phyloP scores from a whole-genome alignment of 352 stramenopile species.

The Globisporangium echinulatum region DNA sequence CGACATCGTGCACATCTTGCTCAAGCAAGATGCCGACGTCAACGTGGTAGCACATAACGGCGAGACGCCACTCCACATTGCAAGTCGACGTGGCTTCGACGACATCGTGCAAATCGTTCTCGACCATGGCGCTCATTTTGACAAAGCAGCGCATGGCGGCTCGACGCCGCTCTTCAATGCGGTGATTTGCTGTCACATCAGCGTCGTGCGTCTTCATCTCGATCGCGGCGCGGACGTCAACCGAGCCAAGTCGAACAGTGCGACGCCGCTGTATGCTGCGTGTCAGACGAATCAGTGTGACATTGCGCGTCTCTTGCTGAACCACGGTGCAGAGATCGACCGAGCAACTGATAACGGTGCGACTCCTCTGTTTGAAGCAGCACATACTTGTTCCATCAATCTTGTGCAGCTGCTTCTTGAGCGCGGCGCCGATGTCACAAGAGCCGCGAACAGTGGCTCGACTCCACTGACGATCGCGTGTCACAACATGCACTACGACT shows the following conservation, averaged over 20 bases:
- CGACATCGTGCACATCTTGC: neutral
- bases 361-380: neutral
- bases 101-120: neutral
- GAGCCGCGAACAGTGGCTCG: neutral
- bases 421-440: neutral
- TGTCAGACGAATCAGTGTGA: neutral
- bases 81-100: neutral
- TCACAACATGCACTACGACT: too few relatives aligned
- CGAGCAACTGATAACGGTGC: neutral
- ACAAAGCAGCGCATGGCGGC: too few relatives aligned
- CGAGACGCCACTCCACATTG: slow-evolving; percentile 3
- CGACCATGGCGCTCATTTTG: neutral
- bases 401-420: neutral
- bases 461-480: too few relatives aligned
- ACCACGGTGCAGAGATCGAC: neutral
- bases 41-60: slow-evolving; percentile 1
- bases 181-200: neutral
- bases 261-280: neutral
- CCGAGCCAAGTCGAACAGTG: neutral
- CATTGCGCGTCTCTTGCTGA: neutral
- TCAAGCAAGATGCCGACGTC: neutral
- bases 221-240: neutral
- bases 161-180: neutral
- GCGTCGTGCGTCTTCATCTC: neutral
- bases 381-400: too few relatives aligned